Percentiles rank a stretch among this genome's conserved stretches.
Conservation (phyloP, 805 yeast genomes). For the Kazachstania kunashirensis region DNA sequence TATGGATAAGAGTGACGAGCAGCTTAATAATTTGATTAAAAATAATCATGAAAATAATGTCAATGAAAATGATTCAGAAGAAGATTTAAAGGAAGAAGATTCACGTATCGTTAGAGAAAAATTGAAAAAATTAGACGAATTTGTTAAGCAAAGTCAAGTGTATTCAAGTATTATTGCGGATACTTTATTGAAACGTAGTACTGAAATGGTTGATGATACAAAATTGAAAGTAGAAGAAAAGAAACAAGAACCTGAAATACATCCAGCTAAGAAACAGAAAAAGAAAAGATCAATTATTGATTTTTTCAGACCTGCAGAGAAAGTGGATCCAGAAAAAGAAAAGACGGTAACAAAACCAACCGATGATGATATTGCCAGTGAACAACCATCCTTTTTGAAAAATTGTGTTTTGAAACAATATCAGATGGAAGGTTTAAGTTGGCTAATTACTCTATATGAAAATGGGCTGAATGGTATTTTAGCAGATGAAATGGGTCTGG, state of each 20-base stretch:
- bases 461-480: constrained; percentile 91
- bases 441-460: constrained; percentile 82
- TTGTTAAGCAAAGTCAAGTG: constrained; percentile 81
- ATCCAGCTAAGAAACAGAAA: constrained; percentile 16
- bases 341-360: constrained; percentile 9
- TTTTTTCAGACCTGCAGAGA: constrained; percentile 11
- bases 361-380: constrained; percentile 13
- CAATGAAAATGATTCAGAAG: constrained; percentile 9
- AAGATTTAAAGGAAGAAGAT: constrained; percentile 27
- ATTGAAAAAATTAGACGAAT: constrained; percentile 53
- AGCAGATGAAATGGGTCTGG: constrained; percentile 97
- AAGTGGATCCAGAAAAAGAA: constrained; percentile 3
- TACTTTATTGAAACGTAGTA: constrained; percentile 42
- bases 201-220: constrained; percentile 31
- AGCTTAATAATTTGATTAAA: constrained; percentile 9
- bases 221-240: constrained; percentile 15
- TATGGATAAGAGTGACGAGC: constrained; percentile 9
- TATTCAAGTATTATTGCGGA: constrained; percentile 82
- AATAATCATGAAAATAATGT: constrained; percentile 1
- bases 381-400: constrained; percentile 47
- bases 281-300: constrained; percentile 13
- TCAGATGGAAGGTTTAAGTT: constrained; percentile 82
- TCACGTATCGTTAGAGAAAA: constrained; percentile 45
- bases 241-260: constrained; percentile 3
- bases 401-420: constrained; percentile 67